Evolutionary conservation across 768 basidiomycete genomes (phyloP), one percentile per base, ranked within the genome.

Genomic region (Phaeotremella skinneri): DNA sequence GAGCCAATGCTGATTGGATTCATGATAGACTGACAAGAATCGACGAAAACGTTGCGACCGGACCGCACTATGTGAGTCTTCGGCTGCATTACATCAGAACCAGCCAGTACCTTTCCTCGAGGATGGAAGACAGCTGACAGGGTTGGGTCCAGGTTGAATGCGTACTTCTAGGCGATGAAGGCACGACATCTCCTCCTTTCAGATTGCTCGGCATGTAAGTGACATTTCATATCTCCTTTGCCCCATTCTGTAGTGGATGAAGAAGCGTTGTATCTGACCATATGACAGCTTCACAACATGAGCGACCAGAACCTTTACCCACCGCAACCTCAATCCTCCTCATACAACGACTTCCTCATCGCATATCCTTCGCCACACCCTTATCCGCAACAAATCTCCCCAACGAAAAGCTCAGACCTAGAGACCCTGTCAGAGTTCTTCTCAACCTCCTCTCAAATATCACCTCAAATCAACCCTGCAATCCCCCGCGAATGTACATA

Each of bases 191-290:
- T 3, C 83, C 87, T 7, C 79, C 84, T 45, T 97, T 97, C 82
- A 94, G 88, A 80, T 85, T 98, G 64, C 83, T 96, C 37, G 94
- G 94, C 26, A 82, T 97, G 72, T 73, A 49, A 65, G 72, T 73
- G 20, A 25, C 25, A 4, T 26, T 49, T 49, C 7, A 45, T 45
- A 45, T 45, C 23, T 9, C 21, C 13, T 11, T 7, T 45, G n/a
- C n/a, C n/a, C n/a, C n/a, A n/a, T n/a, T n/a, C n/a, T 45, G 7
- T 6, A 6, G 43, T 45, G 13, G 43, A 9, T 45, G 6, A 13
- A 29, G 27, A 49, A 13, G 23, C 25, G 31, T 7, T 11, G 43
- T 25, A 16, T 11, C 13, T 11, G 21, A 5, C 34, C 5, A 16
- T 25, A 25, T 25, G 11, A 43, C 52, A 63, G 62, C 25, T 63